Evolutionary conservation across 768 basidiomycete genomes (phyloP).

Genomic region (Boletus eberwhitei): DNA sequence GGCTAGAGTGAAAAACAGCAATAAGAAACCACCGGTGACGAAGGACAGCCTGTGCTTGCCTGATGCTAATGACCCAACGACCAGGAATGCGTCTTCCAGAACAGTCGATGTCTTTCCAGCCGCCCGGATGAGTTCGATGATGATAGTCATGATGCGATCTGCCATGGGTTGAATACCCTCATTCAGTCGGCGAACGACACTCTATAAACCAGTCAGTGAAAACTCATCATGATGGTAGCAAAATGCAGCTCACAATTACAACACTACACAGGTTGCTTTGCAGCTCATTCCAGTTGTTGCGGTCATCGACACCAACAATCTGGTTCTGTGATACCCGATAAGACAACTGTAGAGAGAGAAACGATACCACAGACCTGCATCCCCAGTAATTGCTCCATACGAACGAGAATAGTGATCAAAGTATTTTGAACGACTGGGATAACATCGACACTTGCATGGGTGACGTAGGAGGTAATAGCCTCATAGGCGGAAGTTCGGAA

Average conservation of each 20-base stretch:
- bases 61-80: constrained; percentile 82
- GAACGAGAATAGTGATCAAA: constrained; percentile 72
- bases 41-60: constrained; percentile 38
- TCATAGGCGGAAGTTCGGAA: constrained; percentile 95
- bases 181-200: constrained; percentile 80
- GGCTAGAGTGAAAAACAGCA: constrained; percentile 38
- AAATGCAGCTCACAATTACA: constrained; percentile 59
- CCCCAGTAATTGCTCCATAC: constrained; percentile 84
- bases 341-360: not conserved
- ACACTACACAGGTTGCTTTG: constrained; percentile 94
- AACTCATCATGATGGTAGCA: not conserved
- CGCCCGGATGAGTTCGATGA: constrained; percentile 79
- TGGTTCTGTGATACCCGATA: constrained; percentile 58
- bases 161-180: constrained; percentile 82
- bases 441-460: constrained; percentile 75
- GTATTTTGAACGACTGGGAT: constrained; percentile 81
- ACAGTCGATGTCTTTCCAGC: constrained; percentile 93
- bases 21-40: not conserved
- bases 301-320: constrained; percentile 91
- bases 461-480: constrained; percentile 84
- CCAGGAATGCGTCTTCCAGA: constrained; percentile 94
- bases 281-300: constrained; percentile 98
- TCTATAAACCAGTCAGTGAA: constrained; percentile 42
- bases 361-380: constrained; percentile 64
- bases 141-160: constrained; percentile 92